These are phyloP conservation scores for Protomyces arabidopsidicola DNA, from an alignment of 1,139 yeast genomes.

Conservation along the genomic window DNA sequence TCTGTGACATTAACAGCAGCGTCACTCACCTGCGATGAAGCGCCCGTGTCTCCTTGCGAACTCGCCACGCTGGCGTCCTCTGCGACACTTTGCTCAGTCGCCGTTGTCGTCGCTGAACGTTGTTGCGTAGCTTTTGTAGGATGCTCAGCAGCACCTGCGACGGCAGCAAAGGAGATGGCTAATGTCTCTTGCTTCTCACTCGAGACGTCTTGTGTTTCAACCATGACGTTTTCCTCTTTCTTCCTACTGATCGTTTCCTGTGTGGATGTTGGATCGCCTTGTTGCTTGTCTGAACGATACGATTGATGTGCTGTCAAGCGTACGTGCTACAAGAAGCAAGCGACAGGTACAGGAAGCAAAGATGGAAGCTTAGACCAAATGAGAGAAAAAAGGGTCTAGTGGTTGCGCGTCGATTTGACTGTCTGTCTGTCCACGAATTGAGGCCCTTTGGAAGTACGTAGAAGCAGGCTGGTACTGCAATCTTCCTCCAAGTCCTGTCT, in stretches of 20 bases:
- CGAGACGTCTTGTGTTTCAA: background rate
- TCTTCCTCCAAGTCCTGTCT: background rate
- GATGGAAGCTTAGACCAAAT: too few species aligned
- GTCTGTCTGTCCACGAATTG: too few species aligned
- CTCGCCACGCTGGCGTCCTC: background rate
- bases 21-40: background rate
- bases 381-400: too few species aligned
- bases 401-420: too few species aligned
- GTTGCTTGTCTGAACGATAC: too few species aligned
- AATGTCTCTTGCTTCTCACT: background rate
- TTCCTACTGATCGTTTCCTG: background rate
- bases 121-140: too few species aligned
- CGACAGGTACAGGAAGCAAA: too few species aligned
- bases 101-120: background rate
- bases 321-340: too few species aligned
- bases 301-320: too few species aligned
- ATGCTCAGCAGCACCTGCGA: background rate
- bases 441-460: too few species aligned
- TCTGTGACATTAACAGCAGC: background rate
- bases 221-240: background rate
- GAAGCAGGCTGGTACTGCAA: background rate
- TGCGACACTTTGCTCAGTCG: background rate
- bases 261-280: too few species aligned
- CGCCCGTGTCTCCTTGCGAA: too few species aligned
- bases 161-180: background rate